A percentile compares a stretch with the other conserved stretches of the same genome.
Evolutionary conservation across 176 grass and related monocot species (phyloP).

Genomic region (Triticum dicoccoides): DNA sequence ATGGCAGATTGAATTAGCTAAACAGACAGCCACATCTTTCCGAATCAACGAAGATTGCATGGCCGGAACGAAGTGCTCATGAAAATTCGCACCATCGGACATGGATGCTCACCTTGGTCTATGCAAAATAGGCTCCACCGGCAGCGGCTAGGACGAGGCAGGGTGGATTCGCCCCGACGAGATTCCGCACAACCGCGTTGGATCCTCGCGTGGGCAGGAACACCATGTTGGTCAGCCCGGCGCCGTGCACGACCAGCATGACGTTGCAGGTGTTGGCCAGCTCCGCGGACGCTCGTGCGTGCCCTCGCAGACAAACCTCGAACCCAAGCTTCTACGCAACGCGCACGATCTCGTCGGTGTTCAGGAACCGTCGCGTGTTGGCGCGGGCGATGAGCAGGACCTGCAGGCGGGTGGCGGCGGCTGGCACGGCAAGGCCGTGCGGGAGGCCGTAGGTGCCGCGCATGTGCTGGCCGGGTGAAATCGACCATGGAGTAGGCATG

Average conservation of each 20-base stretch:
- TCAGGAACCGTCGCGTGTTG: constrained; percentile 57
- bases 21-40: too few relatives aligned
- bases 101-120: too few relatives aligned
- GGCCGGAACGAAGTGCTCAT: too few relatives aligned
- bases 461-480: constrained; percentile 52
- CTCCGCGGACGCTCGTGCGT: constrained; percentile 43
- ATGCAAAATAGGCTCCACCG: too few relatives aligned
- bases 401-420: background rate
- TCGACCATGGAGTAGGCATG: constrained; percentile 53
- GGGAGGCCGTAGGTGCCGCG: constrained; percentile 37
- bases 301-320: constrained; percentile 62
- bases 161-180: too few relatives aligned
- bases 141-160: too few relatives aligned
- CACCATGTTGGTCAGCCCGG: constrained; percentile 74
- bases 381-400: constrained; percentile 52
- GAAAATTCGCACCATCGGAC: too few relatives aligned
- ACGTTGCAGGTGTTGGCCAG: constrained; percentile 60
- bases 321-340: constrained; percentile 43
- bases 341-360: constrained; percentile 50
- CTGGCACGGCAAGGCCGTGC: constrained; percentile 16
- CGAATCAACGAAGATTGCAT: too few relatives aligned
- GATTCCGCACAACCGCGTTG: too few relatives aligned
- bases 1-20: too few relatives aligned
- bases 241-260: constrained; percentile 37
- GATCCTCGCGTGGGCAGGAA: constrained; percentile 47